Evolutionary conservation across 2,329 filamentous ascomycete species (phyloP).

Genomic region (Zymoseptoria pseudotritici): DNA sequence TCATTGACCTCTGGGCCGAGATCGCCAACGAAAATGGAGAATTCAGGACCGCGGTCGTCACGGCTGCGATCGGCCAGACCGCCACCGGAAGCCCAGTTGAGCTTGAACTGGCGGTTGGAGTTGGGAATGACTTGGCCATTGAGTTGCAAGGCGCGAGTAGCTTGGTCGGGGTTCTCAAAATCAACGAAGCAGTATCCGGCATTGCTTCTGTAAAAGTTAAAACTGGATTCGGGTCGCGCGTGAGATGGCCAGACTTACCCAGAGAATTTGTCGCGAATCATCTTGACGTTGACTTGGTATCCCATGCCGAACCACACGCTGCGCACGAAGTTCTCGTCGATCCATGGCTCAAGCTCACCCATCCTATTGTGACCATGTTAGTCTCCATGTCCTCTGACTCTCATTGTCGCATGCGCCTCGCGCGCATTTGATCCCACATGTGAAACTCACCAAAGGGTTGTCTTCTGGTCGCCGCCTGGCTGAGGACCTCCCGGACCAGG

Average conservation of each 20-base stretch:
- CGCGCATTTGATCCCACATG: not conserved
- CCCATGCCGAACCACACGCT: conserved; percentile 89
- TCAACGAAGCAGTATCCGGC: conserved; percentile 99
- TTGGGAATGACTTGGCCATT: conserved; percentile 90
- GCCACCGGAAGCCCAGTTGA: conserved; percentile 98
- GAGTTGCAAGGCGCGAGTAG: conserved; percentile 80
- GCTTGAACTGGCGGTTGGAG: conserved; percentile 90
- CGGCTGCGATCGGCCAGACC: conserved; percentile 89
- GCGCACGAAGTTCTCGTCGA: conserved; percentile 97
- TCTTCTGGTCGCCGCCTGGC: conserved; percentile 41
- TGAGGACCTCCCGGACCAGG: conserved; percentile 33
- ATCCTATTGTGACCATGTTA: conserved; percentile 61
- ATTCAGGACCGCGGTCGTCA: conserved; percentile 93
- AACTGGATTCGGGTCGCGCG: not conserved
- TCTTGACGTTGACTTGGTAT: conserved; percentile 96
- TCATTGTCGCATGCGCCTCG: not conserved
- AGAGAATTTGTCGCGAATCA: conserved; percentile 98
- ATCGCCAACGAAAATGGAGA: conserved; percentile 94
- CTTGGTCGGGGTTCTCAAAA: conserved; percentile 73
- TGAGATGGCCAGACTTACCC: conserved; percentile 53
- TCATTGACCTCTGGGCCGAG: conserved; percentile 98
- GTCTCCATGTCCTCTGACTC: conserved; percentile 4
- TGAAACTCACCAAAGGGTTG: conserved; percentile 44
- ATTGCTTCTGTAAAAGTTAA: conserved; percentile 53
- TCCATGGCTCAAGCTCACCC: conserved; percentile 98